A percentile compares a stretch with the other conserved stretches of the same genome.
Conservation (phyloP, 2,329 filamentous ascomycete genomes). For the Cadophora luteo-olivacea region DNA sequence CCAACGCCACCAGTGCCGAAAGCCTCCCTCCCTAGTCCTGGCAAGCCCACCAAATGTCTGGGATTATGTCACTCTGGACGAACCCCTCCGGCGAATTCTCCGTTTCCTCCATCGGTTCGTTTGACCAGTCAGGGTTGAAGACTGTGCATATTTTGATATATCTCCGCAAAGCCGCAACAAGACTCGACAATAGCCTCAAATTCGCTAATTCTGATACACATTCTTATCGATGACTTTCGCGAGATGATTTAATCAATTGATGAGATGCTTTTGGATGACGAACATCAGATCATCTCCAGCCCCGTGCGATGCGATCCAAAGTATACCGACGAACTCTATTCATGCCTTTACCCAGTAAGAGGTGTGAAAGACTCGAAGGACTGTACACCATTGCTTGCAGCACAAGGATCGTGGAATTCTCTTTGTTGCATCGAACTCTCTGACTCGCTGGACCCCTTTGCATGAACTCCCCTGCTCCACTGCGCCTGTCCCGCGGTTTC, state of each 20-base stretch:
- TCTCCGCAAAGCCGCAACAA: background rate
- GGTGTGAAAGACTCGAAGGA: constrained; percentile 8
- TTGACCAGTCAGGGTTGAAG: constrained; percentile 11
- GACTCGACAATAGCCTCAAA: background rate
- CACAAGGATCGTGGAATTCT: constrained; percentile 31
- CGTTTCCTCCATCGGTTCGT: constrained; percentile 5
- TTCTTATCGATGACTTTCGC: background rate
- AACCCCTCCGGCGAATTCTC: constrained; percentile 16
- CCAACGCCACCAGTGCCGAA: constrained; percentile 31
- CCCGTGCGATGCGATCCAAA: constrained; percentile 21
- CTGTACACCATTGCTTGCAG: background rate
- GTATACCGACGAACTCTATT: constrained; percentile 19
- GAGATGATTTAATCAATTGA: background rate
- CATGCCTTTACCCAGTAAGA: constrained; percentile 28
- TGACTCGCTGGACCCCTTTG: constrained; percentile 27
- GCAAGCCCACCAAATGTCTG: background rate
- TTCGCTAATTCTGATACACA: background rate
- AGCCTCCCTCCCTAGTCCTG: constrained; percentile 10
- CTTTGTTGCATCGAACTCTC: constrained; percentile 16
- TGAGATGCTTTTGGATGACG: constrained; percentile 1
- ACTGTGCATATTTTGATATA: constrained; percentile 10
- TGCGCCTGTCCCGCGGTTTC: constrained; percentile 25
- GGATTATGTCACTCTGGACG: constrained; percentile 17
- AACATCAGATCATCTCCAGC: constrained; percentile 14
- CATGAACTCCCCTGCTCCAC: constrained; percentile 33